Base-by-base conservation (phyloP, 345 rosid genomes). In the Eucalyptus paniculata region DNA sequence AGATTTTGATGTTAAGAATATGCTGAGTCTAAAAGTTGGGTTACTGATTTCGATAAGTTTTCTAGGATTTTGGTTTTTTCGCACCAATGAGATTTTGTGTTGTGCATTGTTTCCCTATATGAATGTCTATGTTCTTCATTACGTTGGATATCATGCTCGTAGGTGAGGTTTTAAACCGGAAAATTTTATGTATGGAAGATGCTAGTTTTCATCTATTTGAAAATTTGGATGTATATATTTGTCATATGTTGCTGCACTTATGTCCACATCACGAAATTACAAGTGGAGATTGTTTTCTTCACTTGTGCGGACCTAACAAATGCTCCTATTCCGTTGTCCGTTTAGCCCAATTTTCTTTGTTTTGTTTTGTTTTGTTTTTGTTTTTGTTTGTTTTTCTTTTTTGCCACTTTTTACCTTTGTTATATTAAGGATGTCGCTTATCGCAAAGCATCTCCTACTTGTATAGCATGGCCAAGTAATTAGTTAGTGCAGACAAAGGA, bases 401-500 rank as follows among this genome's bases (percentile, higher is more conserved):
- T 58, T 3, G 7, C 16, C 28, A 12, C n/a, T 12, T 58, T 12
- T 58, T 58, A 26, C n/a, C 30, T 58, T 26, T 58, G 67, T 58
- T 58, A 58, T 58, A 58, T 51, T 17, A 26, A 58, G n/a, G n/a
- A 58, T 58, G n/a, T 58, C 15, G 37, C 77, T n/a, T n/a, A 65
- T n/a, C 3, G 37, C 32, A 65, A 65, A 65, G 19, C 77, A 65
- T 15, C 34, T 65, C 19, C 37, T 65, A 65, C 18, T n/a, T 30
- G 5, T 58, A 58, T 10, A 11, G 30, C n/a, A 11, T 26, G 67
- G n/a, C n/a, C 56, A 23, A 54, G 28, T 54, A 23, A 54, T 21
- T 23, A 54, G 24, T 53, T 24, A 0, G 56, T 58, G 67, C n/a
- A 12, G 16, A 58, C 4, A 58, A 0, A 58, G 16, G 67, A 0